phyloP scores from a whole-genome alignment of 257 asterid genomes.

The Solanum sparsipilum region DNA sequence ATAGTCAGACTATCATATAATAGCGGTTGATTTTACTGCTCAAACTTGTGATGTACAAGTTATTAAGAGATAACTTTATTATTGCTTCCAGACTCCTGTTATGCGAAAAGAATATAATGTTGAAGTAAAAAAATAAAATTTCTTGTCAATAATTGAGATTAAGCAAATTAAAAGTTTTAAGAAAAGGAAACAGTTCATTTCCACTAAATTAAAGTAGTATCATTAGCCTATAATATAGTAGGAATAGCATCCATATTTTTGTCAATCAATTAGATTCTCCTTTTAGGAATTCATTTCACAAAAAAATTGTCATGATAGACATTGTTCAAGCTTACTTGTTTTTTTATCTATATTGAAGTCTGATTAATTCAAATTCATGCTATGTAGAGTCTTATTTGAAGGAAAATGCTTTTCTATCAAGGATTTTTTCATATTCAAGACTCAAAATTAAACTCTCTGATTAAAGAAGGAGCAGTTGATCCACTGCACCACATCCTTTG shows the following conservation, averaged over 20 bases:
- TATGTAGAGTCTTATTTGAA: rapidly evolving
- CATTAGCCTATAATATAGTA: background rate
- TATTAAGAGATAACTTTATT: background rate
- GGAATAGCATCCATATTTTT: conserved; percentile 2
- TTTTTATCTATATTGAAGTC: rapidly evolving
- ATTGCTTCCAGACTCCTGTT: background rate
- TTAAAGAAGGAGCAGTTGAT: rapidly evolving
- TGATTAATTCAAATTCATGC: rapidly evolving
- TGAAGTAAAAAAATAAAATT: background rate
- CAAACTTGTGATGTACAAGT: background rate
- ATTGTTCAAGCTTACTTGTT: background rate
- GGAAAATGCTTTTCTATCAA: rapidly evolving
- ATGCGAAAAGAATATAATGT: background rate
- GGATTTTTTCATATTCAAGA: background rate
- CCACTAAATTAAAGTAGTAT: background rate
- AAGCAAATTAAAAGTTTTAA: background rate
- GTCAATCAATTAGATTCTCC: background rate
- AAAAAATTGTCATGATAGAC: background rate
- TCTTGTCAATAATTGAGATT: background rate
- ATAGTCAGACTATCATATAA: background rate
- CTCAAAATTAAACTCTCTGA: rapidly evolving
- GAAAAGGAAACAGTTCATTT: background rate
- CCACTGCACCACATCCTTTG: background rate
- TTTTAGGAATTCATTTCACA: background rate
- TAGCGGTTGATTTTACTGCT: rapidly evolving